A percentile compares a stretch with the other conserved stretches of the same genome.
Conservation (phyloP, 1,139 yeast species). For the Trichomonascaceae sp. region DNA sequence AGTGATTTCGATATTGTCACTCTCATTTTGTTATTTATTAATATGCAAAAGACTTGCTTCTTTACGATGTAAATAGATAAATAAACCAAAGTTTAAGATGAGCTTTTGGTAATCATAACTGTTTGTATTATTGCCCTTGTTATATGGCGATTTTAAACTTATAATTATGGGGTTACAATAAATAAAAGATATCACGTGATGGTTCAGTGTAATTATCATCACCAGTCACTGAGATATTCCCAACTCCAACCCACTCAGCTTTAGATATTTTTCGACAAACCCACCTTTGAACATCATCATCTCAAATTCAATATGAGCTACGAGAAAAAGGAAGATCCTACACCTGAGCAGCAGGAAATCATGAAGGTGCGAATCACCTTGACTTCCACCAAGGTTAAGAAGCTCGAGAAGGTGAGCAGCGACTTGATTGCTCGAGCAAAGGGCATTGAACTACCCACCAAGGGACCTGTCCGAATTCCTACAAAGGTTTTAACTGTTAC, state of each 20-base stretch:
- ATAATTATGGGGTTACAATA: not conserved
- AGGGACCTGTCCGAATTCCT: conserved; percentile 99
- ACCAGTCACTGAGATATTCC: conserved; percentile 4
- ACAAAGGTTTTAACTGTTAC: conserved; percentile 97
- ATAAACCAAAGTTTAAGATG: not conserved
- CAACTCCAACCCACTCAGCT: conserved; percentile 8
- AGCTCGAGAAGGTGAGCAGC: conserved; percentile 85
- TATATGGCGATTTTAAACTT: not conserved
- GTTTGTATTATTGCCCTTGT: too few species aligned
- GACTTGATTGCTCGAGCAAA: conserved; percentile 87
- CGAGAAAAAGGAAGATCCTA: conserved; percentile 52
- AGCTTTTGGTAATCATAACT: not conserved
- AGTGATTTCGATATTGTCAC: conserved; percentile 16
- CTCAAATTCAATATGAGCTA: conserved; percentile 29
- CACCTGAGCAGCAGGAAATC: conserved; percentile 73
- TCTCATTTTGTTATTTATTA: not conserved
- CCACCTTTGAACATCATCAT: not conserved
- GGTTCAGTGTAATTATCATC: not conserved
- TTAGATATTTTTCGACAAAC: conserved; percentile 5
- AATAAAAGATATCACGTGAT: not conserved
- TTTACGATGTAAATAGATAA: not conserved
- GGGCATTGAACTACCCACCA: conserved; percentile 60
- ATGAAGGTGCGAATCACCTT: conserved; percentile 99
- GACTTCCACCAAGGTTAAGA: conserved; percentile 98
- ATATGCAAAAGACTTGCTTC: not conserved